Conservation (phyloP, 768 basidiomycete species). For the Mycena indigotica region DNA sequence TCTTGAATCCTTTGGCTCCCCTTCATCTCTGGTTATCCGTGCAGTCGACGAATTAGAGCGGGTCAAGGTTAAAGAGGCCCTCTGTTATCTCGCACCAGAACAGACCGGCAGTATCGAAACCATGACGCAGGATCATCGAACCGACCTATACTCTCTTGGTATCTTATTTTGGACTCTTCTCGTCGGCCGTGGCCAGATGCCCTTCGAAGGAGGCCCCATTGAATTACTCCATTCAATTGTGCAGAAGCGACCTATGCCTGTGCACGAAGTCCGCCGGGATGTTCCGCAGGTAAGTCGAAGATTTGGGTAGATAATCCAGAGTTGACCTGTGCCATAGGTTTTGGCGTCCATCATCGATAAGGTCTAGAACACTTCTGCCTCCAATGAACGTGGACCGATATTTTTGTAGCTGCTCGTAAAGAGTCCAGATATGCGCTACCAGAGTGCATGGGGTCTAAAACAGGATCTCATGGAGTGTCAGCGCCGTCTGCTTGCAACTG, state of each 20-base stretch:
- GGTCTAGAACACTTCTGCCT: conserved; percentile 32
- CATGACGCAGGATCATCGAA: conserved; percentile 70
- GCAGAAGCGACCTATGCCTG: conserved; percentile 72
- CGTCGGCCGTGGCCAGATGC: conserved; percentile 68
- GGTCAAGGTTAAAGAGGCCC: conserved; percentile 71
- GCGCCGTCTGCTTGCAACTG: conserved; percentile 58
- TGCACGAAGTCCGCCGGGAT: conserved; percentile 73
- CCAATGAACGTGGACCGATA: conserved; percentile 2
- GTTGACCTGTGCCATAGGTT: conserved; percentile 3
- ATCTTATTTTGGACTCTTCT: conserved; percentile 75
- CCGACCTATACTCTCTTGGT: conserved; percentile 75
- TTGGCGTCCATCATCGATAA: conserved; percentile 71
- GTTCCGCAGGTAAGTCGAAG: conserved; percentile 57
- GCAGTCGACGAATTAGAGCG: conserved; percentile 64
- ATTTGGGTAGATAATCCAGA: not conserved
- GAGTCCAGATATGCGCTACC: conserved; percentile 68
- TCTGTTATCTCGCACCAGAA: conserved; percentile 76
- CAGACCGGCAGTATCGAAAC: conserved; percentile 77
- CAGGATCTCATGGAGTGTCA: conserved; percentile 71
- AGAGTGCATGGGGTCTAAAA: conserved; percentile 71
- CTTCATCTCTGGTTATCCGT: conserved; percentile 66
- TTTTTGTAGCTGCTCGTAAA: conserved; percentile 60
- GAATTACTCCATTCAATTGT: conserved; percentile 73
- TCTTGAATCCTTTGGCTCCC: conserved; percentile 70
- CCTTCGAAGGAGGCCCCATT: conserved; percentile 60